Base-by-base conservation (phyloP, 2,329 filamentous ascomycete genomes). In the Microsporum ferrugineum region DNA sequence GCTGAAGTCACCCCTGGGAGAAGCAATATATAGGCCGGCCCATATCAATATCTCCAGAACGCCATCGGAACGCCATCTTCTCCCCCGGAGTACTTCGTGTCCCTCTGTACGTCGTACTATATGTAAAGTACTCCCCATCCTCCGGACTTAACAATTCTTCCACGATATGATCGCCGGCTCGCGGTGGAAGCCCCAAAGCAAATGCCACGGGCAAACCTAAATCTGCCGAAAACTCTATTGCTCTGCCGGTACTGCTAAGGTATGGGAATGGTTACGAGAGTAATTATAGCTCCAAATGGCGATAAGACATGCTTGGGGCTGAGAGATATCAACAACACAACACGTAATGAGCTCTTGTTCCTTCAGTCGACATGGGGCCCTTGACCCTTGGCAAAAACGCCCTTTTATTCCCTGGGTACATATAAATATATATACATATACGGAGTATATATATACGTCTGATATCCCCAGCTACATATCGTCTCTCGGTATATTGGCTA, bases 211-310 rank as follows among this genome's bases (percentile, higher is more conserved):
- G 51, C 29, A 55, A 53, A 55, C 51, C 51, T 55, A 55, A 55
- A 55, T 55, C 51, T 55, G 51, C 51, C 51, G 51, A 55, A 55
- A 55, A 55, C 51, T 55, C 23, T 55, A 55, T 55, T 55, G 51
- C 51, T 36, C 51, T 55, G 51, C 51, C 51, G 51, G 51, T 55
- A 55, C 51, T 55, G 51, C 14, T 55, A 38, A 55, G 51, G 51
- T 34, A 55, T 31, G 51, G 51, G n/a, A 36, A 17, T 12, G 36
- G 51, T 55, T 43, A 43, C 39, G 39, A 43, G 39, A 43, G 39
- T 43, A 43, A 7, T 23, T 5, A n/a, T n/a, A 8, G 10, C 6
- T 29, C 51, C 31, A 17, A 51, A 51, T 51, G 45, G 31, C 5
- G 23, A 51, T 10, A 23, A 51, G 45, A 51, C 45, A 31, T 51